Evolutionary conservation across 1,284 basidiomycete species (phyloP), one percentile per base, ranked within the genome.

Genomic region (Ceratobasidium sp.): DNA sequence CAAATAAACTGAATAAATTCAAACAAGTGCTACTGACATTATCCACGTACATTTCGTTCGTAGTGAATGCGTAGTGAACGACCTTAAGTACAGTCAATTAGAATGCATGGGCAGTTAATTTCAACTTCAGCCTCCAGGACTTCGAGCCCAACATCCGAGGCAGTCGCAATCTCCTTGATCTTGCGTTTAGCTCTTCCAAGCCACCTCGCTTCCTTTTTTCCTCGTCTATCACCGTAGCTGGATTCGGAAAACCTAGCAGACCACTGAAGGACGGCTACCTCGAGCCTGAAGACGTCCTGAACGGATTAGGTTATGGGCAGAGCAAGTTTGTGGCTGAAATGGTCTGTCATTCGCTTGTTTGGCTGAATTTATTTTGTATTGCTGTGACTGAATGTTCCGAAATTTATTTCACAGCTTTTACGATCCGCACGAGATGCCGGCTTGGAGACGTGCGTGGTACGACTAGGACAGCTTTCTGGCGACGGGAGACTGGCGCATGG

Each of bases 11-110:
- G 8, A 44, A n/a, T 23, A 67, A 50, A 67, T 67, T 18, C 49
- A 52, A 23, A 23, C 49, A n/a, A 77, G 76, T 2, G 78, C 80
- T 18, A 82, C 82, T 1, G 78, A 78, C 50, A 80, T 83, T 67
- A 77, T 83, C 14, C 82, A 83, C 73, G 62, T 52, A n/a, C 23
- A 46, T 52, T 41, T 9, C 21, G 23, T 21, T 38, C 9, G 9
- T n/a, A 13, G 11, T 4, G 8, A 11, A 6, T 14, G 21, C 14
- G 11, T 1, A 6, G 21, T 28, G 35, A 32, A 14, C n/a, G 21
- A 14, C n/a, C 26, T 38, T 11, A 8, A 14, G 50, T n/a, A 5
- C 7, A 9, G 76, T 38, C 7, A 4, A 28, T 5, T 57, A 54
- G 50, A 83, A 78, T 57, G 82, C 82, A 80, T 75, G 38, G 76